Conservation (phyloP, 331 rosid species). For the Quercus lobata region DNA sequence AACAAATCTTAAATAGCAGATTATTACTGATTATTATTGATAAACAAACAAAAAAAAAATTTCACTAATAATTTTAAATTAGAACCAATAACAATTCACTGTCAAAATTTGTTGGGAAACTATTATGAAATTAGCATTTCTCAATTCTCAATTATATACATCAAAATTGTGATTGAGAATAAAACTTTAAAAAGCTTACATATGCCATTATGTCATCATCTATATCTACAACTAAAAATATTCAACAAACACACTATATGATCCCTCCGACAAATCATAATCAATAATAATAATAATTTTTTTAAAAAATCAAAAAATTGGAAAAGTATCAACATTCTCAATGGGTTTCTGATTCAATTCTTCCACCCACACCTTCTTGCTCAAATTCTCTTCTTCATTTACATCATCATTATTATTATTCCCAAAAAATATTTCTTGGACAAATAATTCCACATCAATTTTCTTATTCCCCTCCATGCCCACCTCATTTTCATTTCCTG, state of each 20-base stretch:
- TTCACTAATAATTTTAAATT: too few species aligned
- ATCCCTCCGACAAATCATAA: neutral
- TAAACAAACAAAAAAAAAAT: too few species aligned
- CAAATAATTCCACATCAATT: conserved; percentile 53
- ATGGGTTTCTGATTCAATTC: conserved; percentile 14
- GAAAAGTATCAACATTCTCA: conserved; percentile 30
- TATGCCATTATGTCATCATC: neutral
- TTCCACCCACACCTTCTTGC: conserved; percentile 22
- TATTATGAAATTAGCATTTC: fast-evolving
- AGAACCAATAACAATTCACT: fast-evolving
- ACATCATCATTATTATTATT: neutral
- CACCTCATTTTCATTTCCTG: conserved; percentile 26
- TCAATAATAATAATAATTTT: neutral
- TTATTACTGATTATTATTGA: too few species aligned
- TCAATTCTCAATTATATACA: too few species aligned
- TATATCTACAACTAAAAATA: neutral
- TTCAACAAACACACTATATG: neutral
- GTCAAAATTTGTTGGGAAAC: fast-evolving
- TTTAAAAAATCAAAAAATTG: conserved; percentile 30
- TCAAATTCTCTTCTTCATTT: conserved; percentile 4
- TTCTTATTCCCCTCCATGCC: conserved; percentile 20
- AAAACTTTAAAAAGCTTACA: neutral
- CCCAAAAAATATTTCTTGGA: conserved; percentile 40
- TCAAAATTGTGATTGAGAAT: neutral
- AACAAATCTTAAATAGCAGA: too few species aligned